These are phyloP conservation scores for Verticillium nubilum DNA, from an alignment of 2,329 filamentous ascomycete genomes.

Conservation along the genomic window DNA sequence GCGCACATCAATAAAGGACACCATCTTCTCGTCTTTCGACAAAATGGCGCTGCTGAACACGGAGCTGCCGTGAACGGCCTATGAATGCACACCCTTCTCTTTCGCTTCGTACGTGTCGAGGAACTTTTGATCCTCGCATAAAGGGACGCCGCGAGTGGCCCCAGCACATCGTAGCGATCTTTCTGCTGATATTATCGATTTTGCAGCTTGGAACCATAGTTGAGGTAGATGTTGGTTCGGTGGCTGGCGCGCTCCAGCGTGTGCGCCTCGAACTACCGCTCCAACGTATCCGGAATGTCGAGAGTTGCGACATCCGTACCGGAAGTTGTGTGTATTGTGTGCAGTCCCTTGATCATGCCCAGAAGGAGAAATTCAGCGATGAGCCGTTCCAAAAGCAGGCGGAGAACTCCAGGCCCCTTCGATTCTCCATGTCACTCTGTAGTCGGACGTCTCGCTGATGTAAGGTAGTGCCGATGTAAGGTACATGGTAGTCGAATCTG, in stretches of 20 bases:
- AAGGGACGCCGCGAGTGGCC: constrained; percentile 16
- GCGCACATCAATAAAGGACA: constrained; percentile 23
- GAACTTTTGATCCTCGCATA: constrained; percentile 12
- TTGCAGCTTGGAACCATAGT: constrained; percentile 18
- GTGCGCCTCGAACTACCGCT: constrained; percentile 16
- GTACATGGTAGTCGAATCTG: constrained; percentile 19
- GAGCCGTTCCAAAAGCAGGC: constrained; percentile 22
- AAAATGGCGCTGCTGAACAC: constrained; percentile 24
- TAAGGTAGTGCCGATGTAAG: no score
- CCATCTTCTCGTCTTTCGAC: constrained; percentile 16
- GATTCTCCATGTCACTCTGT: constrained; percentile 23
- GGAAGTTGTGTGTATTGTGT: constrained; percentile 16
- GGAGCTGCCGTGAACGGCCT: constrained; percentile 22
- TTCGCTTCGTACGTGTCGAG: constrained; percentile 23
- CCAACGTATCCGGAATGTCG: constrained; percentile 15
- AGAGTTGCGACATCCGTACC: constrained; percentile 13
- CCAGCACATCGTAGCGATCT: constrained; percentile 10
- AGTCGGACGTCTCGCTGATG: constrained; percentile 18
- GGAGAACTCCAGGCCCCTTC: constrained; percentile 19
- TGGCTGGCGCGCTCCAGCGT: constrained; percentile 12
- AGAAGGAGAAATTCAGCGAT: constrained; percentile 21
- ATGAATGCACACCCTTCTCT: constrained; percentile 16
- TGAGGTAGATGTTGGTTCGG: constrained; percentile 20
- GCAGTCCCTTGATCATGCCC: constrained; percentile 16
- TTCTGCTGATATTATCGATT: constrained; percentile 15